These are phyloP conservation scores for Fonsecaea pedrosoi DNA, from an alignment of 2,329 filamentous ascomycete species.

Conservation along the genomic window DNA sequence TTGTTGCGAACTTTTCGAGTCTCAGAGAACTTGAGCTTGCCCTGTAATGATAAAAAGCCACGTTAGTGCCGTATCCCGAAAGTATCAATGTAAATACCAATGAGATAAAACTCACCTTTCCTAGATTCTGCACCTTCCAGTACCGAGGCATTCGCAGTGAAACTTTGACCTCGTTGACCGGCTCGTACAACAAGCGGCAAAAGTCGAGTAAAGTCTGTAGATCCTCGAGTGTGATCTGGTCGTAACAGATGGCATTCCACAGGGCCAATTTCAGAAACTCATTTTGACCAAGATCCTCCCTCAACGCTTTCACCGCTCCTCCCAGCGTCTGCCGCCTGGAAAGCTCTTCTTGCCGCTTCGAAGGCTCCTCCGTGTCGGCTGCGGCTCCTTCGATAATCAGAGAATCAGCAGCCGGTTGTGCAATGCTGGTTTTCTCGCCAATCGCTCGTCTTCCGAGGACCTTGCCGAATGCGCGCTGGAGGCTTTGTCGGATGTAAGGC, in stretches of 20 bases:
- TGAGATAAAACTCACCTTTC: constrained; percentile 51
- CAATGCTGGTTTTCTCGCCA: constrained; percentile 63
- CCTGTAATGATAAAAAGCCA: constrained; percentile 40
- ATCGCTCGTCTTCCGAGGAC: constrained; percentile 66
- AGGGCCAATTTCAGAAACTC: constrained; percentile 59
- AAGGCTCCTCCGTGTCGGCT: constrained; percentile 44
- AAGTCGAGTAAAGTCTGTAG: constrained; percentile 64
- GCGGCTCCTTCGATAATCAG: constrained; percentile 67
- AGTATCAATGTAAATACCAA: constrained; percentile 5
- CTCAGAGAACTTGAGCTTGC: constrained; percentile 52
- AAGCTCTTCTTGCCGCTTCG: constrained; percentile 57
- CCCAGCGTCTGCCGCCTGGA: constrained; percentile 63
- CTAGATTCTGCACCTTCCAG: constrained; percentile 61
- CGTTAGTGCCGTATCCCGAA: constrained; percentile 17
- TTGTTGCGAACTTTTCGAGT: constrained; percentile 50
- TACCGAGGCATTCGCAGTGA: constrained; percentile 62
- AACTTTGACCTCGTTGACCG: constrained; percentile 58
- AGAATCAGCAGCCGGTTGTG: constrained; percentile 43
- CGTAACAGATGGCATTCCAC: constrained; percentile 63
- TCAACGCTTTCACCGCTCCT: constrained; percentile 64
- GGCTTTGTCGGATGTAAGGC: constrained; percentile 61
- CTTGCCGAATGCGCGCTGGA: constrained; percentile 61
- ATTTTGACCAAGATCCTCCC: constrained; percentile 58
- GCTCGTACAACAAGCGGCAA: constrained; percentile 62
- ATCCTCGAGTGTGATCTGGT: constrained; percentile 59